These are phyloP conservation scores for Coelastrella sp. DNA, from an alignment of 139 green algal species.

Conservation along the genomic window DNA sequence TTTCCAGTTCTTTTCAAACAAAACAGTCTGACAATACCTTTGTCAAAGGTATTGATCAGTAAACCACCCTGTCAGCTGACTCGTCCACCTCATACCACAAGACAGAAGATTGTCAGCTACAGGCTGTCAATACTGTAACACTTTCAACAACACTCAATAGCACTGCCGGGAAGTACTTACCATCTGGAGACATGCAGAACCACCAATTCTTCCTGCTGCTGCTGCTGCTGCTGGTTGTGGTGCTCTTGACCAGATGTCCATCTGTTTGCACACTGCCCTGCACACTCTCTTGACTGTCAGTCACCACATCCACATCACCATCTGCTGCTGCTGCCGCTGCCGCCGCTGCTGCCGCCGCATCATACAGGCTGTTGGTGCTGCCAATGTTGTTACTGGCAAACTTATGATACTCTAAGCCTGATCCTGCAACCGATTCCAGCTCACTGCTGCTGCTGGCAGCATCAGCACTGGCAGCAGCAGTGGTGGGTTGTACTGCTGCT, in stretches of 20 bases:
- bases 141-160: no score
- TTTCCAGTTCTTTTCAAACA: no score
- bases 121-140: no score
- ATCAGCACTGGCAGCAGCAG: neutral
- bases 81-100: no score
- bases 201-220: constrained; percentile 32
- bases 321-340: neutral
- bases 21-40: no score
- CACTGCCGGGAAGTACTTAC: neutral
- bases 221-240: constrained; percentile 1
- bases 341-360: neutral
- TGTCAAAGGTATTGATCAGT: no score
- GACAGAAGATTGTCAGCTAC: no score
- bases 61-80: no score
- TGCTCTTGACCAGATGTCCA: no score
- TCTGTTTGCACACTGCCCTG: no score
- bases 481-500: neutral
- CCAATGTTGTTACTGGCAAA: neutral
- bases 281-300: neutral
- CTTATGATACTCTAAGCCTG: neutral
- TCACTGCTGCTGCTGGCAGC: neutral
- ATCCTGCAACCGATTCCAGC: neutral
- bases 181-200: constrained; percentile 37
- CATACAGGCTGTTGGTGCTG: neutral
- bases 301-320: neutral